phyloP scores from a whole-genome alignment of 352 stramenopile species.

The Phytopythium mirpurense region DNA sequence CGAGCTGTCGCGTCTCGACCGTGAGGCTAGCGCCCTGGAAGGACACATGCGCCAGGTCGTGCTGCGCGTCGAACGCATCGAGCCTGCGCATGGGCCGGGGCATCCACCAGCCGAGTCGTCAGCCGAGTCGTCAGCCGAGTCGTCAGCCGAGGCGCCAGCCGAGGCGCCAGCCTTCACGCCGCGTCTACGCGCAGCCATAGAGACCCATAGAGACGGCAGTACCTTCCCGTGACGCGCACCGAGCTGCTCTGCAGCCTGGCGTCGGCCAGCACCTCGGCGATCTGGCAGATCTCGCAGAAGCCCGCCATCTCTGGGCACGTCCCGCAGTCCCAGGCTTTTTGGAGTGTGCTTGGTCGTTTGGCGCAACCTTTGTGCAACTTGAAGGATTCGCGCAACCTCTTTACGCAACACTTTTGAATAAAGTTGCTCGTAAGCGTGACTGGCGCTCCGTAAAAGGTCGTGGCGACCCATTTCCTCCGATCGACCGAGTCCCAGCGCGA shows the following conservation, averaged over 20 bases:
- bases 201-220: background rate
- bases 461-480: constrained; percentile 1
- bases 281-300: constrained; percentile 72
- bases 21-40: constrained; percentile 60
- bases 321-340: too few relatives aligned
- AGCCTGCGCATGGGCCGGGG: constrained; percentile 21
- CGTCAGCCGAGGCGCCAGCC: too few relatives aligned
- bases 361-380: background rate
- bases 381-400: too few relatives aligned
- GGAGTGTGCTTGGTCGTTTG: background rate
- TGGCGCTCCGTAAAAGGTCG: constrained; percentile 13
- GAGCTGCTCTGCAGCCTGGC: constrained; percentile 63
- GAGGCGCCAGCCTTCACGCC: too few relatives aligned
- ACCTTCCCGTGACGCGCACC: constrained; percentile 71
- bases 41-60: constrained; percentile 36
- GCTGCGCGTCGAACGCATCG: constrained; percentile 57
- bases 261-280: constrained; percentile 67
- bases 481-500: too few relatives aligned
- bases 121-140: too few relatives aligned
- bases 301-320: too few relatives aligned
- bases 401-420: too few relatives aligned
- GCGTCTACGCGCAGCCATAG: too few relatives aligned
- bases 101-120: too few relatives aligned
- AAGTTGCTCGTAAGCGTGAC: constrained; percentile 21
- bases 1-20: constrained; percentile 62